These are phyloP conservation scores for Lepiota brunneoincarnata DNA, from an alignment of 768 basidiomycete genomes.

Conservation along the genomic window DNA sequence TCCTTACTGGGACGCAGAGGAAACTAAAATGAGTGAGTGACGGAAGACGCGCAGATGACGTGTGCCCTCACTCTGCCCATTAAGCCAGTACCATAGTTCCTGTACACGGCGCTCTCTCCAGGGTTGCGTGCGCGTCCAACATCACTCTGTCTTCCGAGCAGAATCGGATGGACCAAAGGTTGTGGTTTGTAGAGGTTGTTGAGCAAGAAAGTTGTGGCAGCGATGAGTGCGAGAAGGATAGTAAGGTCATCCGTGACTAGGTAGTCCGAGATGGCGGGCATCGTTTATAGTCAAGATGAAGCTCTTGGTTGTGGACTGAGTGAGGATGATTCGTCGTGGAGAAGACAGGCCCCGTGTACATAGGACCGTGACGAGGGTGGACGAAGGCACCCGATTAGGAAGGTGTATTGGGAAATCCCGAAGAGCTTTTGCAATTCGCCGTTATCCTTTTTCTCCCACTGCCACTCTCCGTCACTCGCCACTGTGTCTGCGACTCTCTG, in stretches of 20 bases:
- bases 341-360: background rate
- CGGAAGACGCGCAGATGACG: background rate
- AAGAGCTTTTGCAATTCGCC: constrained; percentile 2
- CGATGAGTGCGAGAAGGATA: constrained; percentile 71
- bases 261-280: constrained; percentile 48
- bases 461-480: background rate
- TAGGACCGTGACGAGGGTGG: too few species aligned
- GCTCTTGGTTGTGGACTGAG: background rate
- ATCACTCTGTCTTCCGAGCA: constrained; percentile 90
- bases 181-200: constrained; percentile 80
- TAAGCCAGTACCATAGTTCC: constrained; percentile 85
- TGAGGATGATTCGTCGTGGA: background rate
- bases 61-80: constrained; percentile 61
- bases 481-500: background rate
- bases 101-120: constrained; percentile 82
- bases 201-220: constrained; percentile 72
- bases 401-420: constrained; percentile 12
- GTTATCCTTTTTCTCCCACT: constrained; percentile 5
- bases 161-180: constrained; percentile 89
- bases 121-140: constrained; percentile 78
- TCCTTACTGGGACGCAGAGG: constrained; percentile 72
- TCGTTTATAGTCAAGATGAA: constrained; percentile 15
- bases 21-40: constrained; percentile 45
- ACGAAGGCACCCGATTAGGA: constrained; percentile 1
- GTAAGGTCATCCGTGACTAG: constrained; percentile 79